Evolutionary conservation across 768 basidiomycete species (phyloP).

Genomic region (Lepiota brunneoincarnata): DNA sequence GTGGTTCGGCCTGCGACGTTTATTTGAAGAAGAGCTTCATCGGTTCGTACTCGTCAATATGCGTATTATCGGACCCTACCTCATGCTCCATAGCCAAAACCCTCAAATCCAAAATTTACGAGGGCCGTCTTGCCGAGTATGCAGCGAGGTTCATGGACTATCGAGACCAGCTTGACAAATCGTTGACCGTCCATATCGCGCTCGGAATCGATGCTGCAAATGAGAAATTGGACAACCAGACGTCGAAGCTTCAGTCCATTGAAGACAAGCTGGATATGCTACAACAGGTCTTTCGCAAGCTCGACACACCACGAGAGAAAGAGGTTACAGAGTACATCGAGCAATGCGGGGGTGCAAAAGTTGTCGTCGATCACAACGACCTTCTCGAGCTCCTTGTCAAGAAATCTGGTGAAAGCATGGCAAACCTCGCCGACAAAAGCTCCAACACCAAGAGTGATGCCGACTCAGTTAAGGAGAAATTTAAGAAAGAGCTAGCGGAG

Average conservation of each 20-base stretch:
- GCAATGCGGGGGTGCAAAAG: slow-evolving; percentile 35
- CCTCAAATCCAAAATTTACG: slow-evolving; percentile 34
- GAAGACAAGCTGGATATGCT: slow-evolving; percentile 32
- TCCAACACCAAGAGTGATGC: background rate
- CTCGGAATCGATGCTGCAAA: slow-evolving; percentile 33
- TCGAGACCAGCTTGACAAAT: slow-evolving; percentile 31
- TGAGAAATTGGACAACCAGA: slow-evolving; percentile 24
- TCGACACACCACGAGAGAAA: slow-evolving; percentile 37
- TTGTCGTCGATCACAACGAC: slow-evolving; percentile 29
- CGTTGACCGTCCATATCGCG: slow-evolving; percentile 36
- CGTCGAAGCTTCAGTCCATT: slow-evolving; percentile 17
- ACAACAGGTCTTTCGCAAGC: slow-evolving; percentile 29
- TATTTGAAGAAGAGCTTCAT: slow-evolving; percentile 43
- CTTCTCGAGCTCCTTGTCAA: slow-evolving; percentile 28
- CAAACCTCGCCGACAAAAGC: slow-evolving; percentile 17
- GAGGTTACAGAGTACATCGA: slow-evolving; percentile 36
- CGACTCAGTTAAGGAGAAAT: slow-evolving; percentile 18
- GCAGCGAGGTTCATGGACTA: slow-evolving; percentile 30
- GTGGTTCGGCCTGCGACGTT: slow-evolving; percentile 42
- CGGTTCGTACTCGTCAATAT: slow-evolving; percentile 20
- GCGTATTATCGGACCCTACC: background rate
- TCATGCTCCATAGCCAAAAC: slow-evolving; percentile 28
- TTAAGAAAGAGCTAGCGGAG: slow-evolving; percentile 32
- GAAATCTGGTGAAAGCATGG: slow-evolving; percentile 28
- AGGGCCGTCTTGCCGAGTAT: slow-evolving; percentile 32